A percentile compares a stretch with the other conserved stretches of the same genome.
Evolutionary conservation across 176 grass and related monocot species (phyloP).

Genomic region (Calamus simplicifolius): DNA sequence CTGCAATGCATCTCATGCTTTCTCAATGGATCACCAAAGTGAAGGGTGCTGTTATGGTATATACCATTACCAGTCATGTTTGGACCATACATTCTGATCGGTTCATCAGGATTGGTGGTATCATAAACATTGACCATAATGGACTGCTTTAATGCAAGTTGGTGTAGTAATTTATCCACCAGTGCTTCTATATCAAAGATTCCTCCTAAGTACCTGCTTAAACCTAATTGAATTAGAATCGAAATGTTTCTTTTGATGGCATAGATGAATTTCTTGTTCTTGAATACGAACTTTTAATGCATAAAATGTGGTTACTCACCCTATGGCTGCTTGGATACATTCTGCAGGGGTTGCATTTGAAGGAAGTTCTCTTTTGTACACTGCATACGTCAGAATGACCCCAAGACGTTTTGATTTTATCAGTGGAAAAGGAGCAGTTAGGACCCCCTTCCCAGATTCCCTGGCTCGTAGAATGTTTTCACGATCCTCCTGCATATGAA

Average conservation of each 20-base stretch:
- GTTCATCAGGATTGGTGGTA: constrained; percentile 45
- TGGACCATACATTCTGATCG: constrained; percentile 84
- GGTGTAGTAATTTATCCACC: constrained; percentile 83
- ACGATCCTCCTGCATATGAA: constrained; percentile 68
- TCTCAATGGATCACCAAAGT: constrained; percentile 83
- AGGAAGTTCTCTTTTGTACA: constrained; percentile 80
- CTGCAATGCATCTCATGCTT: constrained; percentile 99
- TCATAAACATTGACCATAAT: constrained; percentile 97
- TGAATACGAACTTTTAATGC: neutral
- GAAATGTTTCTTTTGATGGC: neutral
- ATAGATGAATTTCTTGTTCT: too few species aligned
- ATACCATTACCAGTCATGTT: constrained; percentile 40
- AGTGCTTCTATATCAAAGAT: constrained; percentile 97
- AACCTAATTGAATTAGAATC: neutral
- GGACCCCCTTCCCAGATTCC: constrained; percentile 80
- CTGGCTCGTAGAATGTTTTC: constrained; percentile 79
- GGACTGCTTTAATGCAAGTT: constrained; percentile 75
- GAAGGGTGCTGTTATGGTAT: constrained; percentile 56
- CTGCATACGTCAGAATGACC: constrained; percentile 81
- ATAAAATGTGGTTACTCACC: constrained; percentile 34
- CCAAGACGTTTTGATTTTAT: constrained; percentile 86
- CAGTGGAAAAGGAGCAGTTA: constrained; percentile 81
- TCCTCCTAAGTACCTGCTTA: constrained; percentile 83
- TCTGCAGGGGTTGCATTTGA: constrained; percentile 48
- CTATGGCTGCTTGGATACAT: constrained; percentile 69